phyloP scores from a whole-genome alignment of 306 rosid genomes.

The Alnus glutinosa region DNA sequence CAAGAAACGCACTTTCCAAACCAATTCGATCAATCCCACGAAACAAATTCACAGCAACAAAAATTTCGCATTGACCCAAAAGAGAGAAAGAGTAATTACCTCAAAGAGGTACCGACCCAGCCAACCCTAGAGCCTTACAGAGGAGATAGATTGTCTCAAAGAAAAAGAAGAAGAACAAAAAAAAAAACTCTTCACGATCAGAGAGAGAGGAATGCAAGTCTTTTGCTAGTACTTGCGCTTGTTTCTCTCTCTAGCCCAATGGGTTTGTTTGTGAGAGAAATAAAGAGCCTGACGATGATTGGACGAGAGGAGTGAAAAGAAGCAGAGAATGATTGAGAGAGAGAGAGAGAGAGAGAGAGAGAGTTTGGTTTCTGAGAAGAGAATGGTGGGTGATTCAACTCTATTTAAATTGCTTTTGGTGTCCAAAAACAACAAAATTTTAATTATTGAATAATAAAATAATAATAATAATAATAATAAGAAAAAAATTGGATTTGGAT shows the following conservation, averaged over 20 bases:
- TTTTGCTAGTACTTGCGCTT: conserved; percentile 4
- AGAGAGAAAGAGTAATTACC: conserved; percentile 32
- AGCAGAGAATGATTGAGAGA: conserved; percentile 71
- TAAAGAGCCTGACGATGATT: conserved; percentile 56
- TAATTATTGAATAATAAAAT: background rate
- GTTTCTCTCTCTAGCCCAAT: conserved; percentile 29
- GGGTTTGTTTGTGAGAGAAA: conserved; percentile 39
- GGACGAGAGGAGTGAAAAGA: conserved; percentile 46
- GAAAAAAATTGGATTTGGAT: background rate
- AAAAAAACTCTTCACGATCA: conserved; percentile 15
- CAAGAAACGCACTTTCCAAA: conserved; percentile 17
- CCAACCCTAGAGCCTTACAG: conserved; percentile 43
- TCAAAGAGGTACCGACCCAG: conserved; percentile 24
- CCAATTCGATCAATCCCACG: conserved; percentile 28
- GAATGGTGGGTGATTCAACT: conserved; percentile 44
- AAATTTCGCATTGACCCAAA: conserved; percentile 18
- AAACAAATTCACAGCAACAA: conserved; percentile 8
- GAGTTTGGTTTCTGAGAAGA: conserved; percentile 13
- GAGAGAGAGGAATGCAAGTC: conserved; percentile 8
- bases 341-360: conserved; percentile 20
- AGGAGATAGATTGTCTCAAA: background rate
- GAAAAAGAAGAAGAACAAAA: conserved; percentile 4
- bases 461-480: background rate
- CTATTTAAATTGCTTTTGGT: conserved; percentile 57
- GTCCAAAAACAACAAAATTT: conserved; percentile 31